Percentiles rank a stretch among this genome's conserved stretches.
Conservation (phyloP, 176 grass and related monocot genomes). For the Zoysia pacifica region DNA sequence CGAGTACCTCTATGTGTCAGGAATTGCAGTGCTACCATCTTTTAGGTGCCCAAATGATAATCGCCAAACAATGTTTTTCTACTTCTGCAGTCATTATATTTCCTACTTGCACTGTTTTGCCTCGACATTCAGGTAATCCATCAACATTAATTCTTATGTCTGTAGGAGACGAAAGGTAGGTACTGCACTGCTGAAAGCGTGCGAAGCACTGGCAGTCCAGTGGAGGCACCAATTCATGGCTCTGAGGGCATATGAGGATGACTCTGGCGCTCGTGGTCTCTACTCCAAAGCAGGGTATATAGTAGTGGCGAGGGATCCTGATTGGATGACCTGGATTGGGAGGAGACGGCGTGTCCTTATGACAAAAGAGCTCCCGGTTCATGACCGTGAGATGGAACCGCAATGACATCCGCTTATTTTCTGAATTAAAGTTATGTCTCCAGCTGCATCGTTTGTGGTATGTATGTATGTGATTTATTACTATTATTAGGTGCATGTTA, state of each 20-base stretch:
- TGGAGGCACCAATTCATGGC: constrained; percentile 73
- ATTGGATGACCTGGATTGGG: constrained; percentile 71
- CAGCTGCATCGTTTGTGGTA: not conserved
- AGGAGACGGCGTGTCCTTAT: constrained; percentile 72
- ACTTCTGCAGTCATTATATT: no score
- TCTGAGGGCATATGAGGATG: constrained; percentile 78
- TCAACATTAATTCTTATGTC: no score
- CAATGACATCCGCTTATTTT: not conserved
- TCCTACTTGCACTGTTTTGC: no score
- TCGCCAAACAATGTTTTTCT: not conserved
- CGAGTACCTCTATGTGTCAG: constrained; percentile 84
- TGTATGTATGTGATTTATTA: not conserved
- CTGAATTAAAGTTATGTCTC: not conserved
- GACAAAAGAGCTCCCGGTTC: constrained; percentile 56
- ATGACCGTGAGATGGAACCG: constrained; percentile 16
- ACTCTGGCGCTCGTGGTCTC: constrained; percentile 53
- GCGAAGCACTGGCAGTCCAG: constrained; percentile 52
- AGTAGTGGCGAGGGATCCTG: constrained; percentile 62
- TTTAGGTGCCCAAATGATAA: constrained; percentile 51
- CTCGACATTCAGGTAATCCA: no score
- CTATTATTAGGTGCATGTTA: not conserved
- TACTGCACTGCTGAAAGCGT: constrained; percentile 75
- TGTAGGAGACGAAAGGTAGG: constrained; percentile 86
- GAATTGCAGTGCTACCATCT: constrained; percentile 74
- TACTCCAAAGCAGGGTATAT: constrained; percentile 74